Base-by-base conservation (phyloP, 179 eudicot genomes). In the Camellia oleifera region DNA sequence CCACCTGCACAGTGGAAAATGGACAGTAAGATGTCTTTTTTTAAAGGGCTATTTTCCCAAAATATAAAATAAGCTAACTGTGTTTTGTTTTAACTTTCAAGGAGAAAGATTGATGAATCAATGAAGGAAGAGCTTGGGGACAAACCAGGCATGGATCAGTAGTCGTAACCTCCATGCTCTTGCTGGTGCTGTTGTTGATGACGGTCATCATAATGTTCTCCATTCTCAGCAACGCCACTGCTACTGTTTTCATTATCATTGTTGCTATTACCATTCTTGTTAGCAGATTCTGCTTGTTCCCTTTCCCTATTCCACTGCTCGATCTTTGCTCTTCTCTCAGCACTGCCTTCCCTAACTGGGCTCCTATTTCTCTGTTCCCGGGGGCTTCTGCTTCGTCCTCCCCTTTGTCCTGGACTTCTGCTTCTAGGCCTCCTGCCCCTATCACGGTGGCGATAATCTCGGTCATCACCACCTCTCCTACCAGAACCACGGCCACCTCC, bases 1-100 rank as follows among this genome's bases (percentile, higher is more conserved):
- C 92, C 91, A 87, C 97, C 97, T 92, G 98, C 98, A 92, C 92
- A 92, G 93, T 90, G 96, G 93, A 86, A 92, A 92, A 89, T 86
- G 89, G 91, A 86, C 84, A 77, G 92, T 90, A 83, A 94, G 93
- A 81, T 88, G 88, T 77, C 81, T 86, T 77, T 83, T 74, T 61
- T 53, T 46, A 70, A 77, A 75, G 84, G 83, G 64, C 73, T 63
- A 20, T 66, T 62, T 76, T 2, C 67, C 53, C 40, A 23, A 18
- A 57, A 80, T 67, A 73, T 63, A 60, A 78, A 11, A 70, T 7
- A 82, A 26, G 40, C 17, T 17, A 18, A 68, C n/a, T 5, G 11
- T 53, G 58, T 69, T 61, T 48, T 64, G 26, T 46, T 64, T 70
- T 78, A 77, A 17, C 42, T 44, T 14, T 68, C 20, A 54, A 75